Conservation (phyloP, 371 early-diverging fungal genomes). For the Capillidium rhysosporum region DNA sequence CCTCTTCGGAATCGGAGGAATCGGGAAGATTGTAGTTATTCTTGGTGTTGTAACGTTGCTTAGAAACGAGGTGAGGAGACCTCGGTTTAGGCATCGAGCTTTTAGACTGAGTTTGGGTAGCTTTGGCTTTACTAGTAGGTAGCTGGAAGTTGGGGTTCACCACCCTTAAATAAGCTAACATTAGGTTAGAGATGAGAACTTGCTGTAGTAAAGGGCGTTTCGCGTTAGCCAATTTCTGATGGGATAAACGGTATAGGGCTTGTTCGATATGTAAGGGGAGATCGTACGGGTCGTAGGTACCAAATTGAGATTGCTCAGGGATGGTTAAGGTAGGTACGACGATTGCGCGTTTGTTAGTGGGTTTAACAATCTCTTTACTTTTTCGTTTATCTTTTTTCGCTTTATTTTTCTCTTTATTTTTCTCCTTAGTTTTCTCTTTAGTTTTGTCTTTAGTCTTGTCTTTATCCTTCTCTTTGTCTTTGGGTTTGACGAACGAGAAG, state of each 20-base stretch:
- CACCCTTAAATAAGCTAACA: slow-evolving; percentile 81
- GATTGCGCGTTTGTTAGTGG: not conserved
- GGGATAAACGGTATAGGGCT: slow-evolving; percentile 75
- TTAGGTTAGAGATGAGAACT: slow-evolving; percentile 83
- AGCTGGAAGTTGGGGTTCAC: slow-evolving; percentile 18
- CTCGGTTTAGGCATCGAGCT: not conserved
- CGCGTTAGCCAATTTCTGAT: slow-evolving; percentile 77
- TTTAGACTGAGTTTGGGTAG: not conserved
- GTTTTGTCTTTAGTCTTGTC: slow-evolving; percentile 5
- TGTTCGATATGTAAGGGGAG: slow-evolving; percentile 72
- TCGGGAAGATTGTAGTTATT: not conserved
- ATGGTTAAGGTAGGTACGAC: not conserved
- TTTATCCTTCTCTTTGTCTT: not conserved
- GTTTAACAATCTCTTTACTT: not conserved
- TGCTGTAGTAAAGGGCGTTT: slow-evolving; percentile 76
- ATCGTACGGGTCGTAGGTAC: slow-evolving; percentile 27
- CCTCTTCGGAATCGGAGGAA: not conserved
- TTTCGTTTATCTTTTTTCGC: not conserved
- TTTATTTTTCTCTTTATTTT: not conserved
- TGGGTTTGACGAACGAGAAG: not conserved
- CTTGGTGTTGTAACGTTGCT: not conserved
- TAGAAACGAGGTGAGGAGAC: slow-evolving; percentile 5
- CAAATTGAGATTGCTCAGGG: slow-evolving; percentile 3
- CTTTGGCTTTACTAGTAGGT: not conserved
- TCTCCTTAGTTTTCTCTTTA: not conserved